Evolutionary conservation across 768 basidiomycete genomes (phyloP), one percentile per base, ranked within the genome.

Genomic region (Mycena floridula): DNA sequence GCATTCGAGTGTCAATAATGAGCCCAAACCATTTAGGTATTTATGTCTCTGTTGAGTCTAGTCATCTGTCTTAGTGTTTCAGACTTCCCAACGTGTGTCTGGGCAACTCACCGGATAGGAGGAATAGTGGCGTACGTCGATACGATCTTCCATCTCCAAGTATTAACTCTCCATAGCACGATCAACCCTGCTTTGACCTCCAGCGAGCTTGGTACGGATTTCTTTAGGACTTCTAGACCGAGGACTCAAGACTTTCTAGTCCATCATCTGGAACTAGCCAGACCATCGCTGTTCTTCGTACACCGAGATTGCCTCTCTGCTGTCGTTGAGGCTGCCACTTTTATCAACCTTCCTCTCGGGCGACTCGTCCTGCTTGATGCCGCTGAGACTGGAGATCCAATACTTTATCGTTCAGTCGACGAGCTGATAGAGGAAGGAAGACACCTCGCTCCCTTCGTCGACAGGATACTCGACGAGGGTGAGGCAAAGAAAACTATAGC

Each of bases 401-500:
- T 46, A 36, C 28, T 50, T 36, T 54, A 37, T 37, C 16, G 23
- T 23, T 54, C 56, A 12, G 46, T 74, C 25, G 54, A 64, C 16
- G 52, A 56, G 9, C 57, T 77, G 18, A 56, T 77, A 15, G 55
- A 51, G 50, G 58, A 60, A 43, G 51, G 45, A 21, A 36, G 51
- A n/a, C 42, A 53, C 30, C 50, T 56, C 15, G 59, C 59, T n/a
- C 48, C 25, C 43, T 73, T 68, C 49, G 49, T 54, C 22, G 75
- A 76, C 51, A 59, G 56, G 25, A 55, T 36, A 37, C 53, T 76
- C 23, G 46, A 45, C 11, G 56, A 58, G 1, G 74, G 69, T 21
- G 74, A 73, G 53, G 75, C 56, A 46, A 72, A 59, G 54, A 65
- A 61, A 16, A 72, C 65, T 49, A 47, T 76, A 5, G 74, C 76